A percentile compares a stretch with the other conserved stretches of the same genome.
phyloP scores from a whole-genome alignment of 345 rosid species.

The Luvunga scandens region DNA sequence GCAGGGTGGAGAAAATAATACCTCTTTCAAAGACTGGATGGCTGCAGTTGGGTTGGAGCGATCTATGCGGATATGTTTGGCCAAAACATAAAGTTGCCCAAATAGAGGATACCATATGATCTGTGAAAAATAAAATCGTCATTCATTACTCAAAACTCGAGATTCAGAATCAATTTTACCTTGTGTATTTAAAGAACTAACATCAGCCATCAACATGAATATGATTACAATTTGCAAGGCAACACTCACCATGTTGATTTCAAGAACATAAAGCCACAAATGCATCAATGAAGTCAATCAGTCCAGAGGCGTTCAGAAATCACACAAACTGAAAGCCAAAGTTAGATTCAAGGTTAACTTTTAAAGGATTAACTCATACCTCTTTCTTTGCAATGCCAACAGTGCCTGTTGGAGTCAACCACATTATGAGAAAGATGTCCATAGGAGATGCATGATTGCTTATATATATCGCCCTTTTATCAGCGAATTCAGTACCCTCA shows the following conservation, averaged over 20 bases:
- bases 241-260: background rate
- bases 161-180: background rate
- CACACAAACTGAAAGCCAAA: background rate
- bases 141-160: background rate
- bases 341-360: background rate
- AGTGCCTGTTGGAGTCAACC: slow-evolving; percentile 55
- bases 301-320: background rate
- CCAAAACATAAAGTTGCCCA: slow-evolving; percentile 54
- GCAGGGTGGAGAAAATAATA: background rate
- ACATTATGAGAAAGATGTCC: slow-evolving; percentile 51
- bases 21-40: slow-evolving; percentile 53
- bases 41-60: slow-evolving; percentile 48
- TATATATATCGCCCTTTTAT: slow-evolving; percentile 50
- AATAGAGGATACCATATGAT: slow-evolving; percentile 56
- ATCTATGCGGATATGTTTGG: slow-evolving; percentile 52
- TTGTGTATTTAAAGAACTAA: background rate
- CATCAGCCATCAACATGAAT: background rate
- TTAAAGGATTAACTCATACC: slow-evolving; percentile 18
- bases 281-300: background rate
- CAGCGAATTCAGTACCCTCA: slow-evolving; percentile 43
- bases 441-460: slow-evolving; percentile 61
- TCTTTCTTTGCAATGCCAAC: slow-evolving; percentile 62
- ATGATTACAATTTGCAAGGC: background rate
- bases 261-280: background rate
- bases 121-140: slow-evolving; percentile 21